phyloP scores from a whole-genome alignment of 768 basidiomycete genomes.

The Agaricus blazei region DNA sequence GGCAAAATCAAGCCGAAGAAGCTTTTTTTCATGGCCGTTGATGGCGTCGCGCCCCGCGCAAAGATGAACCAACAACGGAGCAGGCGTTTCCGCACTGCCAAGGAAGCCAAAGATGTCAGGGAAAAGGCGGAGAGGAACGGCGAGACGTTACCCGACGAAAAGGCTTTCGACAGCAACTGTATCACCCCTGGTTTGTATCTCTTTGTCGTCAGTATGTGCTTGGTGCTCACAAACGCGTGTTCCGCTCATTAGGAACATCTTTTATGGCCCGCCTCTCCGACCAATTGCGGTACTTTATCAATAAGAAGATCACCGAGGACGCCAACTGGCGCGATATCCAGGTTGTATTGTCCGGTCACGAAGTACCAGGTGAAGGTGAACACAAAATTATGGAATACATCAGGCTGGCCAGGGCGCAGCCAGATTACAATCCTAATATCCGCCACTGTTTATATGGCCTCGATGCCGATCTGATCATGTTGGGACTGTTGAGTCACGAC shows the following conservation, averaged over 20 bases:
- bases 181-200: constrained; percentile 84
- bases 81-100: constrained; percentile 89
- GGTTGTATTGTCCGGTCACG: constrained; percentile 94
- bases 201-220: not conserved
- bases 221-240: not conserved
- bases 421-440: constrained; percentile 92
- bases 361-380: constrained; percentile 98
- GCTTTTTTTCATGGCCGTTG: constrained; percentile 97
- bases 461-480: constrained; percentile 98
- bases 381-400: constrained; percentile 99
- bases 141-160: constrained; percentile 87
- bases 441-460: constrained; percentile 98
- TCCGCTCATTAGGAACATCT: constrained; percentile 59
- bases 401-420: constrained; percentile 88
- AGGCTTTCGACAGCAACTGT: constrained; percentile 97
- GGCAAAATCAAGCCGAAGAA: constrained; percentile 97
- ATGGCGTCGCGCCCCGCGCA: constrained; percentile 94
- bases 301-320: constrained; percentile 98
- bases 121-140: constrained; percentile 88
- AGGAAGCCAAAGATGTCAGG: constrained; percentile 81
- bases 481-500: constrained; percentile 94
- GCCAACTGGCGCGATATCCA: constrained; percentile 90
- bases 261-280: constrained; percentile 94
- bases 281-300: constrained; percentile 93
- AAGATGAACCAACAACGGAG: constrained; percentile 99